Evolutionary conservation across 225 moss, liverwort and hornwort species (phyloP), one percentile per base, ranked within the genome.

Genomic region (Anthoceros angustus): DNA sequence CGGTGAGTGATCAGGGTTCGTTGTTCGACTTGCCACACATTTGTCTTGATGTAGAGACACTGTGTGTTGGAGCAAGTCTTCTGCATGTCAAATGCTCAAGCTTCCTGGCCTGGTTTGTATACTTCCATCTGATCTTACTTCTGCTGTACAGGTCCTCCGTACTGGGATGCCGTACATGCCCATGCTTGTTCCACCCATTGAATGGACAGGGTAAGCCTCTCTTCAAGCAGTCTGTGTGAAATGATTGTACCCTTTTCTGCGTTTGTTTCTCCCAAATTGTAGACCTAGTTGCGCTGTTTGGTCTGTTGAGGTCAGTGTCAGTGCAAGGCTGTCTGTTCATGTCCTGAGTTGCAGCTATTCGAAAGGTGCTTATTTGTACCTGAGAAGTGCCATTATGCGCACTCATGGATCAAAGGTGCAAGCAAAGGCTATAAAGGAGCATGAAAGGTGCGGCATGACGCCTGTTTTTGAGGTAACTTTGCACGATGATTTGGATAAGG

Each of bases 121-220:
- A 12, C 5, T 70, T 46, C 24, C 69, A 40, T 24, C n/a, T 49
- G 25, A 63, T 64, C 63, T 46, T 6, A 25, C 10, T 25, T 24
- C 9, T 48, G 8, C 12, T 25, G 66, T 65, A 63, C 80, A 95
- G 95, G 95, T 84, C 62, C 79, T 74, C 55, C 81, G 77, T 63
- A 87, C 92, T 86, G 88, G 86, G 67, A 89, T 98, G 83, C 98
- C 98, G 1, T 98, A 98, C 60, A 98, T 98, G 98, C 98, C 98
- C 45, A 98, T 98, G 98, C 64, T 98, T 76, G 79, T 98, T 70
- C 80, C 84, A 65, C 98, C 98, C 69, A 82, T 74, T 61, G 21
- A 14, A 42, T 98, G 98, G 98, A 87, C 64, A 41, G 81, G 87
- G 92, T 95, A 83, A 75, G 83, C 14, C 55, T 60, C 15, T 16